A percentile compares a stretch with the other conserved stretches of the same genome.
Conservation (phyloP, 2,329 filamentous ascomycete genomes). For the Sporothrix brasiliensis region DNA sequence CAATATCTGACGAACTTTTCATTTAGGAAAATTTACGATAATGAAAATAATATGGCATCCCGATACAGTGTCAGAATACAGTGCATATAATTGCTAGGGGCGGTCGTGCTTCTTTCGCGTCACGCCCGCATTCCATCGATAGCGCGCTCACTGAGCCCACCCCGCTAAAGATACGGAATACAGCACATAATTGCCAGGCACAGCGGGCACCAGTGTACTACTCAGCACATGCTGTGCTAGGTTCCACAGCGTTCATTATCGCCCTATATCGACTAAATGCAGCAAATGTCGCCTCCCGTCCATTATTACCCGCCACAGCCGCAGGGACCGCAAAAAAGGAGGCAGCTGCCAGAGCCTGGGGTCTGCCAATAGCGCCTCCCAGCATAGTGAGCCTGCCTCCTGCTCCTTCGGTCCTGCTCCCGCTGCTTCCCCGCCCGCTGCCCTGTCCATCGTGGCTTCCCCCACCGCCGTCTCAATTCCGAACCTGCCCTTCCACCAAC, state of each 20-base stretch:
- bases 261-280: background rate
- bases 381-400: no score
- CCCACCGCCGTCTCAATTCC: constrained; percentile 25
- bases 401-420: background rate
- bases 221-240: background rate
- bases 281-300: background rate
- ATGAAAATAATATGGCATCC: background rate
- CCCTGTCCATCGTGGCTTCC: constrained; percentile 27
- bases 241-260: constrained; percentile 2
- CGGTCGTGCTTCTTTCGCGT: background rate
- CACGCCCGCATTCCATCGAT: constrained; percentile 16
- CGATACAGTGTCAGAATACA: background rate
- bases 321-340: background rate
- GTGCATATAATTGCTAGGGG: background rate
- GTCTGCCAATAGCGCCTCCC: background rate
- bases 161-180: background rate
- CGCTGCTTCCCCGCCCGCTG: background rate
- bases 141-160: background rate
- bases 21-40: constrained; percentile 5
- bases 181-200: constrained; percentile 8
- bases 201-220: background rate
- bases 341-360: constrained; percentile 6
- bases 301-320: constrained; percentile 14
- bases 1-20: background rate
- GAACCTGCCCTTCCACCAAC: constrained; percentile 23